A percentile compares a stretch with the other conserved stretches of the same genome.
Conservation (phyloP, 2,329 filamentous ascomycete genomes). For the Teratosphaeria nubilosa region DNA sequence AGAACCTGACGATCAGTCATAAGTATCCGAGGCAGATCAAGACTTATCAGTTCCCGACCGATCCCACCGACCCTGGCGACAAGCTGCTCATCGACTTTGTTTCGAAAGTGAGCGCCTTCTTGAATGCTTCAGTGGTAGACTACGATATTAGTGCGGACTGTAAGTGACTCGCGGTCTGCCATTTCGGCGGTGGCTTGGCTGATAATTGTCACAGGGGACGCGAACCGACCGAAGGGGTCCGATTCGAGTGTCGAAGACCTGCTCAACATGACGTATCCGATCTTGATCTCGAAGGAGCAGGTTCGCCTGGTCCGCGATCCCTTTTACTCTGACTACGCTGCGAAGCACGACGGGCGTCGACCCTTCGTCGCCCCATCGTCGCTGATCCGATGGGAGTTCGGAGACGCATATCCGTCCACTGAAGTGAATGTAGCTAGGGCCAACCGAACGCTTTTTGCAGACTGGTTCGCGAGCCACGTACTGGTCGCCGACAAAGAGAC, state of each 20-base stretch:
- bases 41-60: constrained; percentile 34
- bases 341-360: constrained; percentile 33
- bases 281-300: constrained; percentile 40
- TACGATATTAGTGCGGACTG: constrained; percentile 30
- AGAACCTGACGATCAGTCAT: constrained; percentile 34
- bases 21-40: constrained; percentile 34
- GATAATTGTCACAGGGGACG: constrained; percentile 8
- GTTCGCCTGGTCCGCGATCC: constrained; percentile 36
- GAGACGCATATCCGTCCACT: constrained; percentile 29
- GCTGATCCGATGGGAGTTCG: constrained; percentile 39
- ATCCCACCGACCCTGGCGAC: constrained; percentile 27
- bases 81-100: constrained; percentile 34
- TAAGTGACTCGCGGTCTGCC: not conserved
- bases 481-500: constrained; percentile 32
- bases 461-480: constrained; percentile 40
- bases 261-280: constrained; percentile 37
- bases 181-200: not conserved
- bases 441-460: constrained; percentile 41
- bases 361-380: constrained; percentile 44
- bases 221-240: constrained; percentile 23
- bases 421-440: constrained; percentile 33
- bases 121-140: constrained; percentile 28
- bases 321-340: constrained; percentile 42
- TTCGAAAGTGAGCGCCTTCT: constrained; percentile 32
- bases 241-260: constrained; percentile 25